These are phyloP conservation scores for Ziziphus jujuba DNA, from an alignment of 306 rosid genomes.

Conservation along the genomic window DNA sequence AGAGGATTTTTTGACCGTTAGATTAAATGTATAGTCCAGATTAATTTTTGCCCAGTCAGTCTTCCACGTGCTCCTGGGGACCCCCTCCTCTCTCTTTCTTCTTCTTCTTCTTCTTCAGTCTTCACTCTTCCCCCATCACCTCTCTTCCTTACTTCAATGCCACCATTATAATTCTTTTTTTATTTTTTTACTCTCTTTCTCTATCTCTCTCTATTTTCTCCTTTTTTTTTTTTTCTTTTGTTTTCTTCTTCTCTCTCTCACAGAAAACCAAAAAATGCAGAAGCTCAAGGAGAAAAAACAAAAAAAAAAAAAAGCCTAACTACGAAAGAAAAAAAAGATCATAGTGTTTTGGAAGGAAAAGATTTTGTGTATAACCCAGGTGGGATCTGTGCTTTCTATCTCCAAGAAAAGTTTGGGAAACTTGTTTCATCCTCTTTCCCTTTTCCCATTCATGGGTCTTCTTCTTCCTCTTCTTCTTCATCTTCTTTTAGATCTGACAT, in stretches of 20 bases:
- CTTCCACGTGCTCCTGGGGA: slow-evolving; percentile 75
- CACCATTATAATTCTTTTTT: too few relatives aligned
- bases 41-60: slow-evolving; percentile 55
- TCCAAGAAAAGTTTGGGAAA: slow-evolving; percentile 91
- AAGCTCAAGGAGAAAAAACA: slow-evolving; percentile 16
- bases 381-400: slow-evolving; percentile 95
- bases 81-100: slow-evolving; percentile 23
- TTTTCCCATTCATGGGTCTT: slow-evolving; percentile 55
- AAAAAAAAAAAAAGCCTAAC: too few relatives aligned
- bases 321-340: too few relatives aligned
- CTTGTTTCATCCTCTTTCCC: slow-evolving; percentile 82
- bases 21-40: too few relatives aligned
- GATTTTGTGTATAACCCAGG: slow-evolving; percentile 72
- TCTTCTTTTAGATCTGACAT: slow-evolving; percentile 73
- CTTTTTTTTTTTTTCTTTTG: not conserved
- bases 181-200: slow-evolving; percentile 25
- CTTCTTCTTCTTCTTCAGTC: not conserved
- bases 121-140: too few relatives aligned
- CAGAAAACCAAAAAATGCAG: too few relatives aligned
- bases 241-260: not conserved
- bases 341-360: too few relatives aligned
- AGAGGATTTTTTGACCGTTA: too few relatives aligned
- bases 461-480: slow-evolving; percentile 73
- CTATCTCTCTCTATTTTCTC: slow-evolving; percentile 11
- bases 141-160: slow-evolving; percentile 26